Conservation (phyloP, 1,284 basidiomycete species). For the Fomitopsis schrenkii region DNA sequence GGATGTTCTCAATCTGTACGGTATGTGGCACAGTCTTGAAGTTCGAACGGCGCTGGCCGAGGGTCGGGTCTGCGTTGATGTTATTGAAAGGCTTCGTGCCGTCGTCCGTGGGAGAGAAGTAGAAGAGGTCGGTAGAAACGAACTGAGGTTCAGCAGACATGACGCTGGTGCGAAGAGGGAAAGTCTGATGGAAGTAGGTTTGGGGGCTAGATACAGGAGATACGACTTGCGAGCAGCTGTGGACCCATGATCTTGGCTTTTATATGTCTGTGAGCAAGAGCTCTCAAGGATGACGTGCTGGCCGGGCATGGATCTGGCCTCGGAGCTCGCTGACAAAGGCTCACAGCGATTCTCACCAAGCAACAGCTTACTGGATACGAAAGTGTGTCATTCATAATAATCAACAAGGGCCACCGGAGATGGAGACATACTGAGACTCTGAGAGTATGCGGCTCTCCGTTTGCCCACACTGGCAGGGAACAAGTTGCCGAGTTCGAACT, state of each 20-base stretch:
- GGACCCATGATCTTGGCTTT: background rate
- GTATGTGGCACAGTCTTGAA: constrained; percentile 18
- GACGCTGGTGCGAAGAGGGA: background rate
- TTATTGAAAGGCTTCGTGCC: constrained; percentile 26
- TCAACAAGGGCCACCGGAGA: background rate
- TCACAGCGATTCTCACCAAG: background rate
- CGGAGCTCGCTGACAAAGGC: constrained; percentile 2
- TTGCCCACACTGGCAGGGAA: background rate
- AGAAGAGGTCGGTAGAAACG: constrained; percentile 23
- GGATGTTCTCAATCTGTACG: constrained; percentile 50
- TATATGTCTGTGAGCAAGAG: constrained; percentile 3
- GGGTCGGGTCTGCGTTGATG: constrained; percentile 23
- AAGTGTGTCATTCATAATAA: background rate
- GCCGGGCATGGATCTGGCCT: background rate
- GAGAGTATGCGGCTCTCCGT: background rate
- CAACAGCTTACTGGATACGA: background rate
- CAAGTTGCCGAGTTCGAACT: background rate
- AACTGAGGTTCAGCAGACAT: constrained; percentile 14
- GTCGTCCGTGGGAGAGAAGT: constrained; percentile 29
- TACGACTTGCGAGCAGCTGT: background rate
- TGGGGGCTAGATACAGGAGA: background rate
- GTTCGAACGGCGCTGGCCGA: constrained; percentile 20
- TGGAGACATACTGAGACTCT: background rate
- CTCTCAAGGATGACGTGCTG: constrained; percentile 7
- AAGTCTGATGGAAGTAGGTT: background rate